Percentiles rank a stretch among this genome's conserved stretches.
Conservation (phyloP, 805 yeast species). For the Jamesozyma lodderae region DNA sequence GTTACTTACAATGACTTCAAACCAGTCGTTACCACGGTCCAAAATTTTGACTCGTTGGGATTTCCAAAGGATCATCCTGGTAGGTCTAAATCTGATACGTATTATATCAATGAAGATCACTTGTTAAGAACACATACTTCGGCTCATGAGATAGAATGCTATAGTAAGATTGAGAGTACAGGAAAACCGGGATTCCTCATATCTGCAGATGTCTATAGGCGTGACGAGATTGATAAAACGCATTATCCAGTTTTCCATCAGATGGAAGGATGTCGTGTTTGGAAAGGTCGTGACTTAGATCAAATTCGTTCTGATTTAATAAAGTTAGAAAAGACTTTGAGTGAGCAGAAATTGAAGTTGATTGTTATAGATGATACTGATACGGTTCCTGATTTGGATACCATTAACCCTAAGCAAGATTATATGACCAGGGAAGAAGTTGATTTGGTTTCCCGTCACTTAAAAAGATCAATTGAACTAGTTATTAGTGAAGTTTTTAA, state of each 20-base stretch:
- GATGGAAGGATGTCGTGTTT: conserved; percentile 89
- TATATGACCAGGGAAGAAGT: conserved; percentile 66
- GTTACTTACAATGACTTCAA: conserved; percentile 55
- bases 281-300: conserved; percentile 48
- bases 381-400: conserved; percentile 32
- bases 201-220: conserved; percentile 90
- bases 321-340: conserved; percentile 43
- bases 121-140: conserved; percentile 90
- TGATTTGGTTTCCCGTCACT: conserved; percentile 59
- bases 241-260: conserved; percentile 98
- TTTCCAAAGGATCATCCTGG: conserved; percentile 93
- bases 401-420: conserved; percentile 70
- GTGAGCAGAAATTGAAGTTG: conserved; percentile 37
- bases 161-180: conserved; percentile 37
- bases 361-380: conserved; percentile 62
- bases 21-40: conserved; percentile 73
- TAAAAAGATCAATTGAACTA: conserved; percentile 79
- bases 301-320: conserved; percentile 51
- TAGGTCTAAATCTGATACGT: conserved; percentile 84
- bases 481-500: conserved; percentile 76
- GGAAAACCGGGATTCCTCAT: conserved; percentile 61
- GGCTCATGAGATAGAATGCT: conserved; percentile 90
- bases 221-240: conserved; percentile 91
- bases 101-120: conserved; percentile 66
- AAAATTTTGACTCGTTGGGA: conserved; percentile 87